phyloP scores from a whole-genome alignment of 805 yeast species.

The Metschnikowia hibisci region DNA sequence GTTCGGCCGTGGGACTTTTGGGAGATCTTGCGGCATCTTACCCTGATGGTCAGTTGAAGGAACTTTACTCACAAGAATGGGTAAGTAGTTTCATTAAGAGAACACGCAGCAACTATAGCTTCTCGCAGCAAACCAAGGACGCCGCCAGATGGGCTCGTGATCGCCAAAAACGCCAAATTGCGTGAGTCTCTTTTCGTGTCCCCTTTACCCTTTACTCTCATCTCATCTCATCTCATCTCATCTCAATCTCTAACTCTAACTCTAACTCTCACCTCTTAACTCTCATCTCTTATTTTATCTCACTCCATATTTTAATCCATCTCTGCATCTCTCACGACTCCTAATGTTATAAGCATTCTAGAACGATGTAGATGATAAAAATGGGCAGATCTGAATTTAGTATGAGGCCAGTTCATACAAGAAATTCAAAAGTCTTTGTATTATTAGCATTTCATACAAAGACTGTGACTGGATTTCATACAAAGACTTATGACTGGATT shows the following conservation, averaged over 20 bases:
- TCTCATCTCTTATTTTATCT: conserved; percentile 7
- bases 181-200: neutral
- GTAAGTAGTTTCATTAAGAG: conserved; percentile 70
- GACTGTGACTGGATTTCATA: too few relatives aligned
- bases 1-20: conserved; percentile 83
- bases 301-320: neutral
- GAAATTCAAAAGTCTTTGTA: too few relatives aligned
- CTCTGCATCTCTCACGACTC: conserved; percentile 6
- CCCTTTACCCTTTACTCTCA: conserved; percentile 78
- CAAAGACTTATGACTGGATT: too few relatives aligned
- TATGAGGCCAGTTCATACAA: too few relatives aligned
- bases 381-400: too few relatives aligned
- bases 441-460: too few relatives aligned
- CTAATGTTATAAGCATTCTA: conserved; percentile 4
- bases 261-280: conserved; percentile 7
- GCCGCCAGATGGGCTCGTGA: conserved; percentile 99
- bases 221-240: conserved; percentile 70
- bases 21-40: conserved; percentile 92
- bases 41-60: conserved; percentile 70
- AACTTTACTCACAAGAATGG: conserved; percentile 70
- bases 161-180: conserved; percentile 53
- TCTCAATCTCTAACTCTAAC: conserved; percentile 34
- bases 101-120: conserved; percentile 61
- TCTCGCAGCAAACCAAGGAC: conserved; percentile 66
- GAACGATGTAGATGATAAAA: too few relatives aligned